These are phyloP conservation scores for Scedosporium minutisporum DNA, from an alignment of 2,329 filamentous ascomycete genomes.

Conservation along the genomic window DNA sequence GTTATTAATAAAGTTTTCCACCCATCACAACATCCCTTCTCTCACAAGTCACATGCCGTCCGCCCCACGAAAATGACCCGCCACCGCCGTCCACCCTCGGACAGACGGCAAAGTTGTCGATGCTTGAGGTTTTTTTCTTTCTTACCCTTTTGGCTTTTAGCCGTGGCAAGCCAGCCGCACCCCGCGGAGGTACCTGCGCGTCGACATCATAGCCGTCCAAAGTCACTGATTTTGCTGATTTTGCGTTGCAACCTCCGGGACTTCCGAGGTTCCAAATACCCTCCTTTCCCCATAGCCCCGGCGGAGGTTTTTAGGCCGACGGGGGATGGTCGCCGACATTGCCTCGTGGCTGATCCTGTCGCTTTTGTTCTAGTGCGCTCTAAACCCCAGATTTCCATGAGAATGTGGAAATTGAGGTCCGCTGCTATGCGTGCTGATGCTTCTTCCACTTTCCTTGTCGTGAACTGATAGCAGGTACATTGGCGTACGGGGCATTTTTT, in stretches of 20 bases:
- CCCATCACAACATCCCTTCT: not conserved
- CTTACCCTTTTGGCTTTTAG: too few relatives aligned
- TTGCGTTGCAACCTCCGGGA: not conserved
- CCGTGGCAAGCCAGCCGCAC: too few relatives aligned
- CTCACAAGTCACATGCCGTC: constrained; percentile 3
- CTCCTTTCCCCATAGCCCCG: too few relatives aligned
- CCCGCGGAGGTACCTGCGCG: too few relatives aligned
- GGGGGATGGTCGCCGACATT: not conserved
- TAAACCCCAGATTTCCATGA: not conserved
- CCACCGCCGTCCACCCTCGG: not conserved
- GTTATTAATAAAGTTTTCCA: not conserved
- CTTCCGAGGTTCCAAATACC: not conserved
- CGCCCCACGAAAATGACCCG: constrained; percentile 7
- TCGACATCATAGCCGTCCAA: too few relatives aligned
- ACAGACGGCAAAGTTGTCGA: not conserved
- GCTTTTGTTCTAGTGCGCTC: not conserved
- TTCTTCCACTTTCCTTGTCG: too few relatives aligned
- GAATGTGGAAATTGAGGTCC: not conserved
- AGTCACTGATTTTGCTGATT: not conserved
- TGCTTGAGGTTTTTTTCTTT: too few relatives aligned
- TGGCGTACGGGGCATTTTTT: too few relatives aligned
- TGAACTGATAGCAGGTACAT: too few relatives aligned
- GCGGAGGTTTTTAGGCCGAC: not conserved
- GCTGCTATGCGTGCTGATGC: too few relatives aligned
- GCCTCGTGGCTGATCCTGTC: not conserved